phyloP scores from a whole-genome alignment of 345 rosid species.

The Eucalyptus curtisii region DNA sequence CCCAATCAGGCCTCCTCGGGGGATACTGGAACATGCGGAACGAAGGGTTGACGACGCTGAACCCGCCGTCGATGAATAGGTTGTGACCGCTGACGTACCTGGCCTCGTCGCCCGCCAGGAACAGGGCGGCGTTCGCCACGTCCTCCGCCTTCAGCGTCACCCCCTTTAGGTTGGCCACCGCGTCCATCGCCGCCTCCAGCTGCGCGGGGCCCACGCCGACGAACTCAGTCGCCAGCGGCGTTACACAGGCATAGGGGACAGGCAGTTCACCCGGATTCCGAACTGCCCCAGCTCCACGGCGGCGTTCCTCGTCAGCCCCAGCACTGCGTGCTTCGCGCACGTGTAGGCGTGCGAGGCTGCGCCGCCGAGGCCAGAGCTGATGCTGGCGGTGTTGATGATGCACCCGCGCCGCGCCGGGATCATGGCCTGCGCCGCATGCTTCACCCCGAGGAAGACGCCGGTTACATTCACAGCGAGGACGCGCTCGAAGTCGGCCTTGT shows the following conservation, averaged over 20 bases:
- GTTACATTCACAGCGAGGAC: conserved; percentile 19
- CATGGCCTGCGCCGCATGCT: conserved; percentile 30
- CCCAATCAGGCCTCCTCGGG: neutral
- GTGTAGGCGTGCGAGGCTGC: conserved; percentile 22
- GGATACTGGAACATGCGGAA: conserved; percentile 17
- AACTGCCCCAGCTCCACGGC: conserved; percentile 38
- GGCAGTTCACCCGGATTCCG: conserved; percentile 37
- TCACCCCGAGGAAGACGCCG: conserved; percentile 31
- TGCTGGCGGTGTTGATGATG: conserved; percentile 22
- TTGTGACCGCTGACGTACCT: conserved; percentile 43
- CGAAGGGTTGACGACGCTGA: conserved; percentile 19
- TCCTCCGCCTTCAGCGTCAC: conserved; percentile 30
- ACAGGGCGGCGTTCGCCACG: conserved; percentile 36
- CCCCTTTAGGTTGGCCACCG: conserved; percentile 18
- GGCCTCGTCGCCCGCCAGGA: conserved; percentile 36
- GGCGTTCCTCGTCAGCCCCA: conserved; percentile 35
- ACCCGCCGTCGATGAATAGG: conserved; percentile 36
- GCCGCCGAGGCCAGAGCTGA: conserved; percentile 3
- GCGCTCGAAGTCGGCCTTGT: conserved; percentile 21
- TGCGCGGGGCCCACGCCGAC: conserved; percentile 4
- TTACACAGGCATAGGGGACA: conserved; percentile 30
- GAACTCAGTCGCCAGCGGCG: conserved; percentile 24
- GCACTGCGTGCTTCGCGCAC: conserved; percentile 34
- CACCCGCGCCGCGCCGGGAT: conserved; percentile 16
- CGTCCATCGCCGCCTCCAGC: conserved; percentile 8